These are phyloP conservation scores for Periconia digitata DNA, from an alignment of 2,329 filamentous ascomycete genomes.

Conservation along the genomic window DNA sequence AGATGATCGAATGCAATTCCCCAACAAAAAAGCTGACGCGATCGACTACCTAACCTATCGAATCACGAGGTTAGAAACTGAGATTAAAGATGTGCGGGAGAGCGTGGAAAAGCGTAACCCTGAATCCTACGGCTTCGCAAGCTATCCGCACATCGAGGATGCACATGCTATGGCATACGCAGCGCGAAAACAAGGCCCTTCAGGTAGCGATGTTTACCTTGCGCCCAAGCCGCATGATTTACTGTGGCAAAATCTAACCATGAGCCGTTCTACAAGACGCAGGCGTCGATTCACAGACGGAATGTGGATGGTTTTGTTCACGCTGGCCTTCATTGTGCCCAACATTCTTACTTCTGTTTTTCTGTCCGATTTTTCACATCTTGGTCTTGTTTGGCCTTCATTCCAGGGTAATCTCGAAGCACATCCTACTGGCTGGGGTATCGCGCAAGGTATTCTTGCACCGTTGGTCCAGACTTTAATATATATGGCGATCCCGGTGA, in stretches of 20 bases:
- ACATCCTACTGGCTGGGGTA: constrained; percentile 73
- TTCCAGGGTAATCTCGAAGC: constrained; percentile 68
- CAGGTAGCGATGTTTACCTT: constrained; percentile 73
- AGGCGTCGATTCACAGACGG: constrained; percentile 77
- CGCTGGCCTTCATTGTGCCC: constrained; percentile 81
- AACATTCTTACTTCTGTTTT: constrained; percentile 96
- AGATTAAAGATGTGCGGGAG: constrained; percentile 80
- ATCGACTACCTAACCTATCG: constrained; percentile 90
- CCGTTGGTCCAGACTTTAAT: constrained; percentile 83
- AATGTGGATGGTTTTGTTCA: constrained; percentile 79
- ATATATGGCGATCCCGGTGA: constrained; percentile 81
- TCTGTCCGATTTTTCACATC: constrained; percentile 78
- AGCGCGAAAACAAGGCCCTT: constrained; percentile 75
- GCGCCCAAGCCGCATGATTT: constrained; percentile 88
- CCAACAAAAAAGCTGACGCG: constrained; percentile 79
- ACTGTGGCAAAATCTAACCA: constrained; percentile 89
- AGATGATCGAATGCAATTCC: constrained; percentile 66
- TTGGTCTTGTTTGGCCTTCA: constrained; percentile 76
- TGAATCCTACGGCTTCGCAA: constrained; percentile 90
- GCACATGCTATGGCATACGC: constrained; percentile 81
- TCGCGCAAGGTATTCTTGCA: constrained; percentile 88
- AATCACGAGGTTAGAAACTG: constrained; percentile 76
- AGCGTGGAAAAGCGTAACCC: constrained; percentile 86
- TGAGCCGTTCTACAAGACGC: constrained; percentile 67
- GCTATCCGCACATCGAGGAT: constrained; percentile 82